phyloP scores from a whole-genome alignment of 2,329 filamentous ascomycete genomes.

The Diplodia corticola region DNA sequence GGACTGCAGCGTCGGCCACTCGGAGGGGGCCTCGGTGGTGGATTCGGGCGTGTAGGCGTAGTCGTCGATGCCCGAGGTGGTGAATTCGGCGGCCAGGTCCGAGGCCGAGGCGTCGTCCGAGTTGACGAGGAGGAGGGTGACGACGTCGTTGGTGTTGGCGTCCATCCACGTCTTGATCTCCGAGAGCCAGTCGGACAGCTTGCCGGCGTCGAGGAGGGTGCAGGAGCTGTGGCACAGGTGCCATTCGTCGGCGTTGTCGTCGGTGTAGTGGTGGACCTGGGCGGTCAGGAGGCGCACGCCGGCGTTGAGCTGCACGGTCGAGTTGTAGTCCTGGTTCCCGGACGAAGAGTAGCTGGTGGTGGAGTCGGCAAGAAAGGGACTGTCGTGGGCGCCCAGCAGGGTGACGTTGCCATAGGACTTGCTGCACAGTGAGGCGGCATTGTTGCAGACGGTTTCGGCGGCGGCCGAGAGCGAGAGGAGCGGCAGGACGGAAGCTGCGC shows the following conservation, averaged over 20 bases:
- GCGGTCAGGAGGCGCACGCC: conserved; percentile 67
- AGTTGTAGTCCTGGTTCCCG: conserved; percentile 70
- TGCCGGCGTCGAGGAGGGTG: conserved; percentile 64
- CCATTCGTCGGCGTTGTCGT: conserved; percentile 43
- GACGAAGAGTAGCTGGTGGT: conserved; percentile 58
- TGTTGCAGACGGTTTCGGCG: conserved; percentile 62
- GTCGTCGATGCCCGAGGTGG: conserved; percentile 53
- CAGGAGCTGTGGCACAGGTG: conserved; percentile 68
- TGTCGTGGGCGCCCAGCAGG: conserved; percentile 71
- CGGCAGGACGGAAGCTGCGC: conserved; percentile 1
- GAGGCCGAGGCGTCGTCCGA: conserved; percentile 57
- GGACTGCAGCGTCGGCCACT: conserved; percentile 66
- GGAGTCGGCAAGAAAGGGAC: conserved; percentile 65
- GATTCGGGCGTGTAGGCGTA: conserved; percentile 53
- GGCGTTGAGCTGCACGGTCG: conserved; percentile 64
- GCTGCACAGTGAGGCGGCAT: conserved; percentile 68
- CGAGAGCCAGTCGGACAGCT: conserved; percentile 60
- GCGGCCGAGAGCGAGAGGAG: conserved; percentile 11
- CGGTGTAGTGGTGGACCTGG: conserved; percentile 62
- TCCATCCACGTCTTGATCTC: conserved; percentile 66
- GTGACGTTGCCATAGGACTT: conserved; percentile 70
- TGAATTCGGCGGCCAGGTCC: conserved; percentile 50
- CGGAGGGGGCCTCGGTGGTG: conserved; percentile 41
- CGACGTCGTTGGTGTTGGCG: conserved; percentile 66
- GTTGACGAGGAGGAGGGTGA: conserved; percentile 70